Base-by-base conservation (phyloP, 805 yeast genomes). In the Myxozyma neotropica region DNA sequence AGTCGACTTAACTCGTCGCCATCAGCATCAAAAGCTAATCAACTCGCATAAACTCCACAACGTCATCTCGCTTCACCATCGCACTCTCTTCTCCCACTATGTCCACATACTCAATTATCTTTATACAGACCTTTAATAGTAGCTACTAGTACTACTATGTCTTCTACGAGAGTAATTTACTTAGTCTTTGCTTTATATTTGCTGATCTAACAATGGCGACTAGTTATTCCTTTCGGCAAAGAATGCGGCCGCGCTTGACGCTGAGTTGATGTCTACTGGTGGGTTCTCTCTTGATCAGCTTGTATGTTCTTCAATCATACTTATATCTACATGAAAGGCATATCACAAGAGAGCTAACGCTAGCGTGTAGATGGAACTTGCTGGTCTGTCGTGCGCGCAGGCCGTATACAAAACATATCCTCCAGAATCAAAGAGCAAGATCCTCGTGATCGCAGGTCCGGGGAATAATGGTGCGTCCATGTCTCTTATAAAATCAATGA, bases 311-410 rank as follows among this genome's bases (percentile, higher is more conserved):
- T 15, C 10, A 23, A 31, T n/a, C n/a, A n/a, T n/a, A n/a, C n/a
- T n/a, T n/a, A n/a, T n/a, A n/a, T n/a, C n/a, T n/a, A n/a, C n/a
- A n/a, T n/a, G n/a, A n/a, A n/a, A n/a, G n/a, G n/a, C n/a, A n/a
- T n/a, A n/a, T n/a, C n/a, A n/a, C n/a, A n/a, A 15, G 3, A 13
- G 26, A 39, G 7, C 33, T 19, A 10, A 17, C 17, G n/a, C 15
- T 45, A 15, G 7, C 2, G 13, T 33, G 69, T 53, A 80, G 75
- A 94, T 94, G 99, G 99, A 94, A 74, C 78, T 94, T 44, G 99
- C 99, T 0, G 99, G 99, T 0, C 79, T 92, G 29, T 84, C 97
- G 1, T 97, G 93, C 8, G 97, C 99, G 4, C 89, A 90, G 68
- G 89, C 96, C 0, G 81, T 92, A 2, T 84, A 82, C 69, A 81